phyloP scores from a whole-genome alignment of 306 rosid species.

The Fragaria vesca region DNA sequence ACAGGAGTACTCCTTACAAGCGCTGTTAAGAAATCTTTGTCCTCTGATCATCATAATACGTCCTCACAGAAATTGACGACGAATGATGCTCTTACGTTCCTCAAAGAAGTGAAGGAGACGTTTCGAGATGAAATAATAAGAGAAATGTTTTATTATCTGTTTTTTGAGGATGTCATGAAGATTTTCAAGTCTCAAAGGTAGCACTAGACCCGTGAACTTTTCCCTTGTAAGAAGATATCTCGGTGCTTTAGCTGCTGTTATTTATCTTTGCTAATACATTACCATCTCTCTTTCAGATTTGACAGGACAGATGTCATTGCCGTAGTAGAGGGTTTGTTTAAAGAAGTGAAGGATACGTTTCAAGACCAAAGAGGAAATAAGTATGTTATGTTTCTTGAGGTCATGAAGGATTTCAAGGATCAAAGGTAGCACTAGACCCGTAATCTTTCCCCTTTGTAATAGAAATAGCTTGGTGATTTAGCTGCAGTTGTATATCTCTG shows the following conservation, averaged over 20 bases:
- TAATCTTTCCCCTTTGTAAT: conserved; percentile 9
- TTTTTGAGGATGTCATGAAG: conserved; percentile 79
- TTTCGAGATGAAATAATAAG: background rate
- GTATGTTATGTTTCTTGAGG: conserved; percentile 78
- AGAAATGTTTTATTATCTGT: conserved; percentile 10
- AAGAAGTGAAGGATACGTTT: conserved; percentile 37
- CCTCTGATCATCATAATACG: too few species aligned
- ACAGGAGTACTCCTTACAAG: too few species aligned
- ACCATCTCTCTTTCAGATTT: background rate
- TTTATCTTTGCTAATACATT: conserved; percentile 11
- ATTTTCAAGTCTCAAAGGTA: conserved; percentile 95
- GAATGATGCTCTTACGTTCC: conserved; percentile 69
- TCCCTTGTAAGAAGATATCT: background rate
- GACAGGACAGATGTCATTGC: too few species aligned
- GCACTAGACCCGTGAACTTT: conserved; percentile 10
- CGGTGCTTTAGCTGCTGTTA: conserved; percentile 6
- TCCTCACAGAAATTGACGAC: conserved; percentile 67
- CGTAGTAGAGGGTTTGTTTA: too few species aligned
- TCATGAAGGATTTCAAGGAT: conserved; percentile 93
- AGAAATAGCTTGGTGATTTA: conserved; percentile 9
- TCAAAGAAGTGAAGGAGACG: conserved; percentile 71
- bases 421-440: conserved; percentile 55
- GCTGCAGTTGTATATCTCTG: conserved; percentile 8
- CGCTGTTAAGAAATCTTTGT: too few species aligned
- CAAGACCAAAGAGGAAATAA: conserved; percentile 65